phyloP scores from a whole-genome alignment of 2,329 filamentous ascomycete genomes.

The Kalmusia sp. region DNA sequence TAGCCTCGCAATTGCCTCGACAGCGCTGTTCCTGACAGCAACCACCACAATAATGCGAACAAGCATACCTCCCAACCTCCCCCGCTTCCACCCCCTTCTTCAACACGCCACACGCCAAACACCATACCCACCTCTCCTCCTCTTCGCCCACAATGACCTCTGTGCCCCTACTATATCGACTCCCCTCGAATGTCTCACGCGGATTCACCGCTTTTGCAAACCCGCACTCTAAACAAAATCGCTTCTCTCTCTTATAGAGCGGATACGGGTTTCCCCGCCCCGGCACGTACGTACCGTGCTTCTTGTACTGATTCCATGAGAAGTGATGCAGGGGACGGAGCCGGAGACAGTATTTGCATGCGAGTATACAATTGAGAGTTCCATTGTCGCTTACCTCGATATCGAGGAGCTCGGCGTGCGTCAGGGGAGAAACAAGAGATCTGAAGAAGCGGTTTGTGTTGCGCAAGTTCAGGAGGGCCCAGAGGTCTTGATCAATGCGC shows the following conservation, averaged over 20 bases:
- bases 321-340: not conserved
- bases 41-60: not conserved
- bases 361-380: not conserved
- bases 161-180: not conserved
- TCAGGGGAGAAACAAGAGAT: not conserved
- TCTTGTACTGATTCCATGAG: not conserved
- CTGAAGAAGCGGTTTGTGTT: not conserved
- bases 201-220: not conserved
- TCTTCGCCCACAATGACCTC: not conserved
- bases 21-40: not conserved
- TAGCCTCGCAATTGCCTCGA: too few relatives aligned
- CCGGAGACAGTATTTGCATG: not conserved
- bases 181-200: not conserved
- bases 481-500: not conserved
- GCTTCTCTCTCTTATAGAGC: not conserved
- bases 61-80: not conserved
- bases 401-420: not conserved
- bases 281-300: not conserved
- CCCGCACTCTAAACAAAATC: not conserved
- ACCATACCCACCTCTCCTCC: not conserved
- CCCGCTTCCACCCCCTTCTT: not conserved
- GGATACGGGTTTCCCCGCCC: not conserved
- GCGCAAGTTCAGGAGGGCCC: not conserved
- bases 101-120: not conserved
- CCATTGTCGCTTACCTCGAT: not conserved